Evolutionary conservation across 192 early-diverging fungal genomes (phyloP), one percentile per base, ranked within the genome.

Genomic region (Podila minutissima): DNA sequence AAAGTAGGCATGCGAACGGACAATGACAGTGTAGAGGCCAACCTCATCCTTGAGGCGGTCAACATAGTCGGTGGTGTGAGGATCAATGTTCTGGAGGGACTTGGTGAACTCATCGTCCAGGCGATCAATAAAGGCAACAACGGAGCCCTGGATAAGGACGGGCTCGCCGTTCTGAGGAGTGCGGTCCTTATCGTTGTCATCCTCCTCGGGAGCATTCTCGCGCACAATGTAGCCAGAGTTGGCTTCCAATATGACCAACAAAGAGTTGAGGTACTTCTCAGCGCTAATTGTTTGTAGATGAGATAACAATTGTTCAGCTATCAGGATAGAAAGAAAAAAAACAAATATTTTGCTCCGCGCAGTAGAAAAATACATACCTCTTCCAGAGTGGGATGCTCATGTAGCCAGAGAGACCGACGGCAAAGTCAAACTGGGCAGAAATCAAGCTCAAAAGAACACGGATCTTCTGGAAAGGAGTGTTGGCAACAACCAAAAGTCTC

Each of bases 81-180:
- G 97, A 86, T 99, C 98, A 74, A 97, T 97, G 76, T 92, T 91
- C 82, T 97, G 97, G 57, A 99, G 90, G 32, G 96, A 94, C 84
- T 95, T 94, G 70, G 90, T 94, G 85, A 98, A 99, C 86, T 99
- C 98, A 66, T 99, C 97, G 84, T 98, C 96, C 50, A 99, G 85
- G 32, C 97, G 93, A 70, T 99, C 98, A 33, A 99, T 86, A 62
- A 95, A 93, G 49, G 94, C 89, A 65, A 93, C 86, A 66, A 99
- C 86, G 38, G 93, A 95, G 62, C 97, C 98, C 59, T 92, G 94
- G 65, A 98, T 83, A 13, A 76, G 74, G 19, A 93, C 83, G 22
- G 77, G 67, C 62, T 91, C 71, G 35, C 88, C 93, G 55, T 83
- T 78, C 28, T 86, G 83, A 59, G 85, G 83, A 22, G 82, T 67